Base-by-base conservation (phyloP, 2,329 filamentous ascomycete species). In the Monosporascus sp. region DNA sequence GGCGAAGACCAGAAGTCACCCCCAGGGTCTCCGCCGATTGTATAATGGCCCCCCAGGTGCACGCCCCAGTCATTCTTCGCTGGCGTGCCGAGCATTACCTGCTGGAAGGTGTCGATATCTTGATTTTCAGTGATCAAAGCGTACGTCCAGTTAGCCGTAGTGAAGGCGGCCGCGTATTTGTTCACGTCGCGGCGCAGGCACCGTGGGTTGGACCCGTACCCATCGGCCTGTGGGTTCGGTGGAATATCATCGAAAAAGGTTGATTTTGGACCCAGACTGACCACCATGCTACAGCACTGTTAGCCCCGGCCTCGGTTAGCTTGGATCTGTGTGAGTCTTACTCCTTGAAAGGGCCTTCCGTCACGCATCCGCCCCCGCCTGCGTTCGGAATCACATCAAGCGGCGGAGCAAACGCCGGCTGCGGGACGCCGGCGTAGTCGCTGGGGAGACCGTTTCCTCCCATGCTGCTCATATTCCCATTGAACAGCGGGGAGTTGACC, bases 401-500 rank as follows among this genome's bases (percentile, higher is more conserved):
- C 4, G 50, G 50, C 11, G 22, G 24, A 25, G 14, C 18, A 37
- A 25, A 51, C 8, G n/a, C 2, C 9, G 50, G 50, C 35, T 14
- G 8, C 35, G 17, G 27, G 18, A 48, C 6, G 4, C 50, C 50
- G 9, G 50, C 41, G 35, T 51, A 51, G 2, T 46, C 35, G 17
- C 41, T 27, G 14, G 58, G 57, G n/a, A 41, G 55, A 6, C 79
- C 78, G 50, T 79, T 75, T 8, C 77, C 76, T 22, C 73, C 74
- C 70, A 80, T 63, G 54, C 72, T 75, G 37, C 74, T 77, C 5
- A 70, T 70, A 49, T 77, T 77, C 51, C 81, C 81, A 55, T 81
- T 79, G 56, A 84, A 76, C 47, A 82, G 60, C 18, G 78, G 75
- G 0, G 79, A 81, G 59, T 76, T 72, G 51, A 66, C 55, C 0